phyloP scores from a whole-genome alignment of 1,284 basidiomycete genomes.

The Porodaedalea pini region DNA sequence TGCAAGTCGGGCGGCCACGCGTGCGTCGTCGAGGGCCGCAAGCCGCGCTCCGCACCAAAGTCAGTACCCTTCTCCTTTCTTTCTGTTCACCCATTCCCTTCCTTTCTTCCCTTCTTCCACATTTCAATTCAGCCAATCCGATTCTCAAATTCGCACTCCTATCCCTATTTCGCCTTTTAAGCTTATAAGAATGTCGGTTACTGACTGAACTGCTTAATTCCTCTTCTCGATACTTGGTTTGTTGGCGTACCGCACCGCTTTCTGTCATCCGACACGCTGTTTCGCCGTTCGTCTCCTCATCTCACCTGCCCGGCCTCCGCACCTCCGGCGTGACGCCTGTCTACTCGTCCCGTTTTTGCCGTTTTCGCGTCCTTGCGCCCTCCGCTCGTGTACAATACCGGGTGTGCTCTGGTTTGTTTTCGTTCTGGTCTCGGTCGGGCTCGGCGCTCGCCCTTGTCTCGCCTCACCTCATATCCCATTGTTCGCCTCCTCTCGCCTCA shows the following conservation, averaged over 20 bases:
- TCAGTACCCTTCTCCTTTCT: constrained; percentile 42
- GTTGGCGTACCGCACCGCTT: neutral
- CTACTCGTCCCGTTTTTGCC: neutral
- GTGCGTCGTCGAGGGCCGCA: constrained; percentile 77
- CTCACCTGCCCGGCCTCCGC: neutral
- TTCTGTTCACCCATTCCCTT: neutral
- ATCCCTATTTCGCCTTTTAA: constrained; percentile 20
- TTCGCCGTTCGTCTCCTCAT: neutral
- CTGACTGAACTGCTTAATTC: neutral
- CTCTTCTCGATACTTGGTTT: neutral
- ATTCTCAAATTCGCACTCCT: neutral
- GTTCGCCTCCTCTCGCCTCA: constrained; percentile 26
- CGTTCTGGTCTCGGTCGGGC: neutral
- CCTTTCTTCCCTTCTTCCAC: neutral
- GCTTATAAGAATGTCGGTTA: neutral
- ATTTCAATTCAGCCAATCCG: neutral
- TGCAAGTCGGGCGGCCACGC: constrained; percentile 65
- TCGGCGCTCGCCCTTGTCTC: neutral
- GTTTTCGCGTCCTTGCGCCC: neutral
- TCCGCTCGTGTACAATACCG: neutral
- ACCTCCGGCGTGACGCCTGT: too few relatives aligned
- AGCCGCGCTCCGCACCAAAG: constrained; percentile 72
- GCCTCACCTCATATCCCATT: neutral
- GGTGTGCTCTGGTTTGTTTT: neutral
- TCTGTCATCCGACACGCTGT: constrained; percentile 22